These are phyloP conservation scores for Solanum bukasovii DNA, from an alignment of 257 asterid species.

Conservation along the genomic window DNA sequence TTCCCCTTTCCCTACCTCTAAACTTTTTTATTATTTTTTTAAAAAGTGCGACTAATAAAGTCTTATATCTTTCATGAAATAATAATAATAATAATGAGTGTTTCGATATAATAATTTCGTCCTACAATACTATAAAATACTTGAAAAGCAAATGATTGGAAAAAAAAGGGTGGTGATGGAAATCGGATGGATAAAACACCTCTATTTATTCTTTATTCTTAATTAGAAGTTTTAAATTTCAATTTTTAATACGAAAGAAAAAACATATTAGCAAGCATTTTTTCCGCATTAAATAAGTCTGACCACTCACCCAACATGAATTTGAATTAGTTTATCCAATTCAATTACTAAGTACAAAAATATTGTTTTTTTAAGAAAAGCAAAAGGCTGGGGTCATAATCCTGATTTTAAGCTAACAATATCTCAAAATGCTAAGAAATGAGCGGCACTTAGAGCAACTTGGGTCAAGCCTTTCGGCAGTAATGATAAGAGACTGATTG, in stretches of 20 bases:
- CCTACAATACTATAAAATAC: not conserved
- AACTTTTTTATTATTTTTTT: too few relatives aligned
- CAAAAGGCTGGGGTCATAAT: not conserved
- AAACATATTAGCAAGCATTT: too few relatives aligned
- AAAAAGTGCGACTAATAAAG: not conserved
- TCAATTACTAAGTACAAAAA: too few relatives aligned
- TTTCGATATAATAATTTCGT: not conserved
- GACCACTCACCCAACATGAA: not conserved
- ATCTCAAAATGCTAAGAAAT: not conserved
- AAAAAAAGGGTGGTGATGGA: not conserved
- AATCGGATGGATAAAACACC: not conserved
- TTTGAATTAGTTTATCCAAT: too few relatives aligned
- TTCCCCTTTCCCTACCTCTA: too few relatives aligned
- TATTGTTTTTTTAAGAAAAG: not conserved
- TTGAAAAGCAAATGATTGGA: not conserved
- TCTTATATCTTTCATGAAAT: not conserved
- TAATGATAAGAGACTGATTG: slow-evolving; percentile 17
- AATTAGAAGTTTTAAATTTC: not conserved
- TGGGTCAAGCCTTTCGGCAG: slow-evolving; percentile 26
- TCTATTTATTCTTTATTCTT: too few relatives aligned
- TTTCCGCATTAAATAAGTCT: too few relatives aligned
- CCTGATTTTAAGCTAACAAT: not conserved
- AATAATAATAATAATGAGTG: not conserved
- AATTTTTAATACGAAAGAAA: not conserved
- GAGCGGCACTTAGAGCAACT: not conserved